Base-by-base conservation (phyloP, 192 early-diverging fungal species). In the Backusella luteola region DNA sequence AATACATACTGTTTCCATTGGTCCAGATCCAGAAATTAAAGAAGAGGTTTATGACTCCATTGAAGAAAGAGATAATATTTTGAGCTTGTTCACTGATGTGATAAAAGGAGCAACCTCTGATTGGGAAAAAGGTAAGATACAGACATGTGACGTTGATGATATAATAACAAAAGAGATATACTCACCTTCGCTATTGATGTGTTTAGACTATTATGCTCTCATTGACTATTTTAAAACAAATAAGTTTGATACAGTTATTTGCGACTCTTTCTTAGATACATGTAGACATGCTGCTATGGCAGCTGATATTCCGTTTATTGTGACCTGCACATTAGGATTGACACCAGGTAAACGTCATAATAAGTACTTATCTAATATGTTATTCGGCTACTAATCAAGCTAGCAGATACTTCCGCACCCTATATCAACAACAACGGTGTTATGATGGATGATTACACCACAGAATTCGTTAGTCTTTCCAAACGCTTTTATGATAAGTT, bases 301-400 rank as follows among this genome's bases (percentile, higher is more conserved):
- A 23, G n/a, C 41, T 12, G 32, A 59, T 39, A 68, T 79, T 23
- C 78, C 78, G 19, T 79, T 75, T 44, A 53, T 75, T 26, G 17
- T 79, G 2, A 79, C 78, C 5, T 75, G 73, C 17, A 76, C 73
- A 3, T 29, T 72, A 11, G 59, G 52, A 34, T 46, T 68, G 14
- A 39, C 67, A 42, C 67, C 73, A 32, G 77, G 77, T 74, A 74
- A 74, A 34, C 34, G 8, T 21, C 17, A 8, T 35, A n/a, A 49
- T 71, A 39, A 2, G 26, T 67, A 0, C 15, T 0, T 35, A 26
- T 69, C 38, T 39, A 39, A 44, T 63, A 52, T 12, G 0, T n/a
- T 21, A 6, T 39, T 12, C 12, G 8, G n/a, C 1, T 4, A 69
- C 26, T 59, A 26, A 59, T 29, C 23, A 59, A 26, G 23, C 11